Base-by-base conservation (phyloP, 306 rosid genomes). In the Lathyrus sativus region DNA sequence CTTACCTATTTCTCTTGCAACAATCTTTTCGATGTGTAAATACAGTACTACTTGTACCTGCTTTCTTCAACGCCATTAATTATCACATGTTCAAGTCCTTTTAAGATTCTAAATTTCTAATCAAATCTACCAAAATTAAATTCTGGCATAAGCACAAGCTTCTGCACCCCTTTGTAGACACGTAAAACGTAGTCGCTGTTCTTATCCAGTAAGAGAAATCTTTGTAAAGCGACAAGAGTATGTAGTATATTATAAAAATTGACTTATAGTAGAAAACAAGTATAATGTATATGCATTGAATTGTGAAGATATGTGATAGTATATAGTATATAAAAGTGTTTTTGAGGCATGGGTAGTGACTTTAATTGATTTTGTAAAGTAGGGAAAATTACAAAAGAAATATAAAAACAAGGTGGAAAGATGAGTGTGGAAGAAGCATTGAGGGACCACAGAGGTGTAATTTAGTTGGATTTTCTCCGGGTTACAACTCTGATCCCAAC, bases 371-470 rank as follows among this genome's bases (percentile, higher is more conserved):
- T 56, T 19, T 50, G 1, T 51, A 48, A 37, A 57, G 11, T 57
- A 5, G 59, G 62, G n/a, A 72, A 68, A 50, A 19, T 55, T 73
- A 74, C 63, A 67, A 80, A 26, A 55, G 14, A 70, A 68, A 68
- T 61, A 65, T 74, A 65, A 79, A 70, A 81, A 41, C 66, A 65
- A 67, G 76, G 64, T 26, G 38, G 60, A 51, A 10, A 65, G 77
- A 77, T 65, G 74, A 68, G 72, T 22, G 69, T 68, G 22, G 26
- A 59, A 11, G 49, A 45, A 12, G 44, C 35, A 61, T 15, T 28
- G 2, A 67, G 75, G 89, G 91, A 82, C 91, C 91, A 73, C 84
- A 49, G 31, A 78, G 60, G 71, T 72, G 76, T 76, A 71, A 57
- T 74, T 74, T 28, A 56, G 17, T 80, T 78, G 76, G 78, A 61